Evolutionary conservation across 2,329 filamentous ascomycete species (phyloP), one percentile per base, ranked within the genome.

Genomic region (Saccharata proteae): DNA sequence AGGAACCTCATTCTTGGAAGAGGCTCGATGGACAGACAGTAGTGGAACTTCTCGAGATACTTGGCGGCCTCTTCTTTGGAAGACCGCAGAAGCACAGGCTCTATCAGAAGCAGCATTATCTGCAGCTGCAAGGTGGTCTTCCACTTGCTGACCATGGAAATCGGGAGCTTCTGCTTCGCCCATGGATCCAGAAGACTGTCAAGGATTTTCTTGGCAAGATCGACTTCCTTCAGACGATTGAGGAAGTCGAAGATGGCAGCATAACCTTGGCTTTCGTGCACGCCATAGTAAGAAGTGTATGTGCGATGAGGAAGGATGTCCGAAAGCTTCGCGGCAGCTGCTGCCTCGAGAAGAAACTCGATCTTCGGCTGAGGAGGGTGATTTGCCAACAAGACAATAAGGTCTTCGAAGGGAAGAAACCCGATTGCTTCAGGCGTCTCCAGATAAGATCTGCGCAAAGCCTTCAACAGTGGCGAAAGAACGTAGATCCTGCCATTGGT

Each of bases 81-180:
- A 16, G 24, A 17, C 6, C 47, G 40, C 6, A 24, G 24, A 2
- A 59, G 35, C 19, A 50, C 52, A 17, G 52, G 50, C 32, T 65
- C 58, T 6, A 44, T 43, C 11, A 64, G 51, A 0, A 66, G 34
- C 2, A 67, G 42, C 45, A 65, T 54, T 12, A 55, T 48, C 33
- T 67, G 62, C 7, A 66, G 44, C 35, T 67, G 63, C n/a, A 62
- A 38, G 0, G 57, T 54, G n/a, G 55, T 52, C 40, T 67, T 67
- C 61, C 61, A 67, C 27, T 57, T 55, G 36, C 50, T 58, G 22
- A 64, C 57, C 20, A 59, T 56, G 4, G 58, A 58, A 7, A 59
- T 45, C 3, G 61, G 57, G 8, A 47, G 40, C 37, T 55, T 58
- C 37, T 67, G 64, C 9, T 43, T 41, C 13, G 44, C 42, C 62